Percentiles rank a stretch among this genome's conserved stretches.
phyloP scores from a whole-genome alignment of 140 eudicot genomes.

The Cichorium intybus region DNA sequence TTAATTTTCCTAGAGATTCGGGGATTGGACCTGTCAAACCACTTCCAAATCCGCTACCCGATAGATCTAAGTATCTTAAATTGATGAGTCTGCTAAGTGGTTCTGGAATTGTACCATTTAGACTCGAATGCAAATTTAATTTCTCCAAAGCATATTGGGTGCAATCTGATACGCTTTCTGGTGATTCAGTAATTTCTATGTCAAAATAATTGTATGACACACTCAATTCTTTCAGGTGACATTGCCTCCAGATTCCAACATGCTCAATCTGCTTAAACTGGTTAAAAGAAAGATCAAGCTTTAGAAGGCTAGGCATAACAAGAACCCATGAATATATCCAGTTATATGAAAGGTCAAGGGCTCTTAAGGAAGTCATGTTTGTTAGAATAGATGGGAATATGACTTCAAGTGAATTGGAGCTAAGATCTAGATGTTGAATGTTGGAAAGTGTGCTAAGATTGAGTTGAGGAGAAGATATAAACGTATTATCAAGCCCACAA shows the following conservation, averaged over 20 bases:
- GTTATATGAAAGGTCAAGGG: slow-evolving; percentile 4
- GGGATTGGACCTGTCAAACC: no score
- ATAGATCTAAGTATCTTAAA: not conserved
- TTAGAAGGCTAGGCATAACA: not conserved
- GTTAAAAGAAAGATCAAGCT: no score
- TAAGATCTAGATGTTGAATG: not conserved
- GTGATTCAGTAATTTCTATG: not conserved
- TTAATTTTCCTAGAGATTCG: no score
- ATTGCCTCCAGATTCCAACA: no score
- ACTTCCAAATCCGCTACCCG: not conserved
- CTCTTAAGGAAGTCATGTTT: not conserved
- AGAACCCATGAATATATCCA: not conserved
- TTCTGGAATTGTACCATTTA: no score
- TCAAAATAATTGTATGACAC: no score
- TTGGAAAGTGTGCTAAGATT: not conserved
- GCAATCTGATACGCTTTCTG: not conserved
- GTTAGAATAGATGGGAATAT: not conserved
- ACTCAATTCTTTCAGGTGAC: no score
- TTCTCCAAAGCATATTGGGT: not conserved
- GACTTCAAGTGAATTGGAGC: not conserved
- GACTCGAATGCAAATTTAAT: not conserved
- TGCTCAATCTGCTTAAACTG: no score
- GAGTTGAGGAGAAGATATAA: not conserved
- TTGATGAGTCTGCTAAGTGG: not conserved
- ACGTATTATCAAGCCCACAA: not conserved